phyloP scores from a whole-genome alignment of 176 grass and related monocot species.

The Zizania latifolia region DNA sequence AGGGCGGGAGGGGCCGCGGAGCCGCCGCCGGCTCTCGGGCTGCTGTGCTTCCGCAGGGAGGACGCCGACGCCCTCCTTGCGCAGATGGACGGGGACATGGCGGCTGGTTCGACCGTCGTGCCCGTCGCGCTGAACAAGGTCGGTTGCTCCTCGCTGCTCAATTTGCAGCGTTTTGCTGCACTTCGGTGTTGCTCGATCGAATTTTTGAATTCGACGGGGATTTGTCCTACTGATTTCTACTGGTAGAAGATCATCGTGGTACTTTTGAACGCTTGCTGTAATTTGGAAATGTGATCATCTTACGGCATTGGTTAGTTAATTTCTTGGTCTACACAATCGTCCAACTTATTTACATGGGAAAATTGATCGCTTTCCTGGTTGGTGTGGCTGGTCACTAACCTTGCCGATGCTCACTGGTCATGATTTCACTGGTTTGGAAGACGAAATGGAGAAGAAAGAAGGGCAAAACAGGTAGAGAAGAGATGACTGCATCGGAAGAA shows the following conservation, averaged over 20 bases:
- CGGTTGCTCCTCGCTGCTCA: not conserved
- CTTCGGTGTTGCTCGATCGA: slow-evolving; percentile 2
- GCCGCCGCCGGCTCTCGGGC: slow-evolving; percentile 33
- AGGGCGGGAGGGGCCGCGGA: not conserved
- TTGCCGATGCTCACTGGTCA: not conserved
- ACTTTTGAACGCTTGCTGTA: not conserved
- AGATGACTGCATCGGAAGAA: too few species aligned
- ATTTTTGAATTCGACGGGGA: not conserved
- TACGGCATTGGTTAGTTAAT: not conserved
- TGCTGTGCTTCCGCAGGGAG: slow-evolving; percentile 62
- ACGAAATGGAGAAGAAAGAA: not conserved
- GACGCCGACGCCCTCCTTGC: slow-evolving; percentile 54
- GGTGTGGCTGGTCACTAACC: not conserved
- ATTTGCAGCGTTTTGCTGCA: not conserved
- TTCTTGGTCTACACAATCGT: not conserved
- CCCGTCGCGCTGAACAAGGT: slow-evolving; percentile 71
- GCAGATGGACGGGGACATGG: slow-evolving; percentile 56
- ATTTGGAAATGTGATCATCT: not conserved
- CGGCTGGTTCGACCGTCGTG: slow-evolving; percentile 53
- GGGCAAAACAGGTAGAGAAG: not conserved
- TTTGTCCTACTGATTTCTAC: not conserved
- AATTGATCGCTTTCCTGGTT: not conserved
- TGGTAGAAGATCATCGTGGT: not conserved
- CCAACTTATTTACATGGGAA: not conserved
- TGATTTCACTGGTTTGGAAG: not conserved